Evolutionary conservation across 495 filamentous ascomycete genomes (phyloP).

Genomic region (Penicillium mononematosum): DNA sequence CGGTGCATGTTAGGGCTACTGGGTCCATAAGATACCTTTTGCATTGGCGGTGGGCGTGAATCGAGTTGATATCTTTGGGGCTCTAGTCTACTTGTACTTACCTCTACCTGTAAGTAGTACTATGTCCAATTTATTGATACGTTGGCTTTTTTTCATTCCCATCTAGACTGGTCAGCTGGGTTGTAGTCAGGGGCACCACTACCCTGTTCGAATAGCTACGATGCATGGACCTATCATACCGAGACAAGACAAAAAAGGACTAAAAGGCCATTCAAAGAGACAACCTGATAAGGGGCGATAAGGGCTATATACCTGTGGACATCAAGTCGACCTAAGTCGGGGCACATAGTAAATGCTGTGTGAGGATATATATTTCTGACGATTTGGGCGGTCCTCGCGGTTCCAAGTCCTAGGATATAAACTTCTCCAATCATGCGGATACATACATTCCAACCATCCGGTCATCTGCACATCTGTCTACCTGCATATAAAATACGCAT

Average conservation of each 20-base stretch:
- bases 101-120: not conserved
- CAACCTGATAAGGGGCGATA: not conserved
- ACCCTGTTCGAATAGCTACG: too few relatives aligned
- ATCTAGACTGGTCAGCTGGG: not conserved
- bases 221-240: not conserved
- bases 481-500: not conserved
- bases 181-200: too few relatives aligned
- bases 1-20: not conserved
- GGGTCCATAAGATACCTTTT: slow-evolving; percentile 8
- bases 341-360: not conserved
- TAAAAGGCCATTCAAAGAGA: not conserved
- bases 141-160: not conserved
- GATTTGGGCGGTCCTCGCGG: not conserved
- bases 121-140: not conserved
- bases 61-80: slow-evolving; percentile 1
- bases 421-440: not conserved
- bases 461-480: not conserved
- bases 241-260: not conserved
- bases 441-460: not conserved
- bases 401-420: not conserved
- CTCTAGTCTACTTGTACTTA: slow-evolving; percentile 1
- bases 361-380: not conserved
- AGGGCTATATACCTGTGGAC: not conserved
- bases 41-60: slow-evolving; percentile 14
- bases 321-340: not conserved